Evolutionary conservation across 2,329 filamentous ascomycete genomes (phyloP), one percentile per base, ranked within the genome.

Genomic region (Trichoderma sp.): DNA sequence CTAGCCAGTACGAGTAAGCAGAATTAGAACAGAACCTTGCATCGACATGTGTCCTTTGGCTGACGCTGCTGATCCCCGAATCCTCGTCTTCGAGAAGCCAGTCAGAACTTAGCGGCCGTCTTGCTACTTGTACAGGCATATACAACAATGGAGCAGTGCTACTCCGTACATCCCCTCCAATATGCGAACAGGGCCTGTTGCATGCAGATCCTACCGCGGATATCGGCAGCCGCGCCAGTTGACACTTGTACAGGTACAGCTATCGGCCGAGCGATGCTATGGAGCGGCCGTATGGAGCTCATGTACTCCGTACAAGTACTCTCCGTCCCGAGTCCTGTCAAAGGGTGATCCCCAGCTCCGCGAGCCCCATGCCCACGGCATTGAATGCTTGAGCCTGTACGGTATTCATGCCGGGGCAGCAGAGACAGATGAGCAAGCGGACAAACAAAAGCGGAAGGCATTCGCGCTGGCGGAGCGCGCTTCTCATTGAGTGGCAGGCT

Each of bases 191-290:
- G 31, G 66, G 69, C 41, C 21, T 64, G 21, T 21, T 65, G 29
- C 31, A 18, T 56, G 69, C 69, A 64, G 69, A 65, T 65, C 69
- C 69, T 27, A 24, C 59, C 60, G 69, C 60, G 69, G 69, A 65
- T 56, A 27, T 73, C 69, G 69, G 69, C 59, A 64, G 60, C 27
- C 21, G 18, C 16, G 38, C 69, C 69, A 72, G 33, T 35, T 31
- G 69, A 63, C 35, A 35, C 64, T 60, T 38, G 53, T 60, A 41
- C 53, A 21, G 33, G 21, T 71, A 31, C 53, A 62, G 6, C 21
- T 72, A 50, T 72, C 69, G 69, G 59, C 69, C 69, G 59, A 72
- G 69, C 69, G n/a, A 64, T 35, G n/a, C 59, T 60, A 50, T 64
- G 69, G 59, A 50, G 38, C 67, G 27, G 27, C 66, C 50, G 50